Percentiles rank a stretch among this genome's conserved stretches.
phyloP scores from a whole-genome alignment of 1,139 yeast genomes.

The Kluyveromyces marxianus region DNA sequence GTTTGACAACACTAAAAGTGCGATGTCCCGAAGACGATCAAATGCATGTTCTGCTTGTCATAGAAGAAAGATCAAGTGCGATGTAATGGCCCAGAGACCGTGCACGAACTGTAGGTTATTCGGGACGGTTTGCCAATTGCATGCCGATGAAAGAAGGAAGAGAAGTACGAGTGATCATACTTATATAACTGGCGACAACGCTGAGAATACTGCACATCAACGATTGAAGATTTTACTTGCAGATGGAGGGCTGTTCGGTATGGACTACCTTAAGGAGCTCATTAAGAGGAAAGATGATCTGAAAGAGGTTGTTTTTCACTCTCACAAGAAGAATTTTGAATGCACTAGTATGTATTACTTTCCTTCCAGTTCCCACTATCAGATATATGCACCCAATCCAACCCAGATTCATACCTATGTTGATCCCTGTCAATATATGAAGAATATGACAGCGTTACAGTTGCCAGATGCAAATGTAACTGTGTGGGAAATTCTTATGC shows the following conservation, averaged over 20 bases:
- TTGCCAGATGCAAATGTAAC: not conserved
- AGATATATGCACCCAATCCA: not conserved
- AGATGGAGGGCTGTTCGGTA: not conserved
- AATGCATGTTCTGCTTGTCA: constrained; percentile 2
- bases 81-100: not conserved
- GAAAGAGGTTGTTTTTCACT: not conserved
- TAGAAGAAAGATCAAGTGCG: not conserved
- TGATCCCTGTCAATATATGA: not conserved
- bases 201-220: not conserved
- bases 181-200: not conserved
- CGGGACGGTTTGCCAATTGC: not conserved
- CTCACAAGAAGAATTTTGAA: not conserved
- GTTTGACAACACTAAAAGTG: no score
- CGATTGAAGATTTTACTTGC: not conserved
- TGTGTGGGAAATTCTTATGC: not conserved
- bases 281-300: not conserved
- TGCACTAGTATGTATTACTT: not conserved
- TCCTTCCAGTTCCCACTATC: constrained; percentile 1
- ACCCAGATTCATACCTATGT: not conserved
- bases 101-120: not conserved
- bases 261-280: not conserved
- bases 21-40: not conserved
- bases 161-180: not conserved
- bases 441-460: not conserved
- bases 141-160: not conserved